Percentiles rank a stretch among this genome's conserved stretches.
Evolutionary conservation across 108 stramenopile species (phyloP).

Genomic region (Discostella stelligeroides): DNA sequence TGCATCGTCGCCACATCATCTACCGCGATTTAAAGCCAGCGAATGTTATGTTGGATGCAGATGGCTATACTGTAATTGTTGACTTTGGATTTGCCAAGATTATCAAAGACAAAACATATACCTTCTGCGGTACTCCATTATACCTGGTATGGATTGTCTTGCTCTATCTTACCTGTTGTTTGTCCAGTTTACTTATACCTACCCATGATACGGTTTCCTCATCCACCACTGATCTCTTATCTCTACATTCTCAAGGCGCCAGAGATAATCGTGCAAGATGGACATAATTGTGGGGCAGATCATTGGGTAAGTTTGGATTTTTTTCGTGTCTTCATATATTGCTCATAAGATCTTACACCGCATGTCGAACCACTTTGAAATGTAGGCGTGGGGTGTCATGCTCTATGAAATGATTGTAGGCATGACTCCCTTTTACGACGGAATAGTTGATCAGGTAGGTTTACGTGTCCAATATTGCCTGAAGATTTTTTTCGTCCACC

Average conservation of each 20-base stretch:
- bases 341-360: neutral
- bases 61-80: slow-evolving; percentile 89
- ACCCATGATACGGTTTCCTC: too few relatives aligned
- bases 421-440: slow-evolving; percentile 78
- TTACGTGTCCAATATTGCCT: neutral
- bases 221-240: too few relatives aligned
- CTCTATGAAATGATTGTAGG: slow-evolving; percentile 95
- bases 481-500: neutral
- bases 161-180: too few relatives aligned
- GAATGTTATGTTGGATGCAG: slow-evolving; percentile 88
- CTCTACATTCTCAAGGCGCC: too few relatives aligned
- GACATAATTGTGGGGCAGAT: slow-evolving; percentile 97
- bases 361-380: neutral
- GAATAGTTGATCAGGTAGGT: slow-evolving; percentile 68
- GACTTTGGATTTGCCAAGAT: slow-evolving; percentile 95
- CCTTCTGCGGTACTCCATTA: slow-evolving; percentile 95
- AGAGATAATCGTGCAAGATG: slow-evolving; percentile 93
- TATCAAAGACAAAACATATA: slow-evolving; percentile 85
- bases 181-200: too few relatives aligned
- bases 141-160: too few relatives aligned
- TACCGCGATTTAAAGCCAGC: slow-evolving; percentile 98
- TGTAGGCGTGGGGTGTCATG: slow-evolving; percentile 90
- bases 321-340: neutral
- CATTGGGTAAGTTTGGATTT: slow-evolving; percentile 66
- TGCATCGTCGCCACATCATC: slow-evolving; percentile 82